Evolutionary conservation across 768 basidiomycete genomes (phyloP).

Genomic region (Tricholoma hemisulphureum): DNA sequence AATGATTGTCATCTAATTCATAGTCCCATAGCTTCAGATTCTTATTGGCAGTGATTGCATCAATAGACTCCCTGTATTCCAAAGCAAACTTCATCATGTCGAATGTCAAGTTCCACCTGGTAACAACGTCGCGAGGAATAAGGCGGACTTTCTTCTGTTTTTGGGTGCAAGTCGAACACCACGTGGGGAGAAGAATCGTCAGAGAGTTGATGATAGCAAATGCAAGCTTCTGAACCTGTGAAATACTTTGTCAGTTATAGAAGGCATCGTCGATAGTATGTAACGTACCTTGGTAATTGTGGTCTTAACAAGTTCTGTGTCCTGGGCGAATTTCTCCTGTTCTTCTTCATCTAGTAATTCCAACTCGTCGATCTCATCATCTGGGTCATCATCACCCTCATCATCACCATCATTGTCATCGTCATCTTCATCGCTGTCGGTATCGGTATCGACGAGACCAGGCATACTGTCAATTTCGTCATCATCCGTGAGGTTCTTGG

Average conservation of each 20-base stretch:
- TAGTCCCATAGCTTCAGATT: slow-evolving; percentile 11
- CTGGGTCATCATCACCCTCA: no score
- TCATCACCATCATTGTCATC: no score
- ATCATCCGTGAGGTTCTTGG: background rate
- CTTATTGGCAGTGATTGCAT: slow-evolving; percentile 20
- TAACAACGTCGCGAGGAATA: slow-evolving; percentile 28
- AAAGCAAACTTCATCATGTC: slow-evolving; percentile 30
- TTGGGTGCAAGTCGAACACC: slow-evolving; percentile 11
- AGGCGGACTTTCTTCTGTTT: slow-evolving; percentile 1
- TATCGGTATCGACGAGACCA: background rate
- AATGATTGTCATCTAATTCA: slow-evolving; percentile 22
- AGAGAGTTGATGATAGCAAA: slow-evolving; percentile 5
- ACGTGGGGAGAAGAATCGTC: slow-evolving; percentile 19
- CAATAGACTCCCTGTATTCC: slow-evolving; percentile 22
- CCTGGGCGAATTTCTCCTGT: no score
- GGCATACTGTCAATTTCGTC: background rate
- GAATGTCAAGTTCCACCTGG: slow-evolving; percentile 9
- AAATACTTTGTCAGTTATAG: background rate
- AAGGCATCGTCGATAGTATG: slow-evolving; percentile 25
- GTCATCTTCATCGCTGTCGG: no score
- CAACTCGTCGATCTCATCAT: no score
- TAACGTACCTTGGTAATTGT: no score
- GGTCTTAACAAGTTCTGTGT: no score
- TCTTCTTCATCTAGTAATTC: no score
- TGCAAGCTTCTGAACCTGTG: background rate